These are phyloP conservation scores for Trypanosoma melophagium DNA, from an alignment of 208 protist genomes.

Conservation along the genomic window DNA sequence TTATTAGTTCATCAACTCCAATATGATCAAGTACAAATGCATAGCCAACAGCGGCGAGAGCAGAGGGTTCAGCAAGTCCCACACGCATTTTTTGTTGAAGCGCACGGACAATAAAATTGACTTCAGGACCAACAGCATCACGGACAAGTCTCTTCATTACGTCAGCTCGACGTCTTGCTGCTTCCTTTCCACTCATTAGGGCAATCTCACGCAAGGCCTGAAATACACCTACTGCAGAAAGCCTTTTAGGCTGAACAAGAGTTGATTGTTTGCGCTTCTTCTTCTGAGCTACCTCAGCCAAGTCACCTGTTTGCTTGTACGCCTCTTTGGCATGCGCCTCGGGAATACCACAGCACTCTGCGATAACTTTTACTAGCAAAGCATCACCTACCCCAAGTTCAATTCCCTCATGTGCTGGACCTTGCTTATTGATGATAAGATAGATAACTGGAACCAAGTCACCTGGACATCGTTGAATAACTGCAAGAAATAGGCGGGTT, in stretches of 20 bases:
- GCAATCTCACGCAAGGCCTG: constrained; percentile 90
- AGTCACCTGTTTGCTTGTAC: constrained; percentile 91
- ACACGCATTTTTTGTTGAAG: constrained; percentile 98
- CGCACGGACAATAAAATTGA: constrained; percentile 95
- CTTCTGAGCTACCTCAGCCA: constrained; percentile 94
- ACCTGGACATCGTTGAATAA: constrained; percentile 80
- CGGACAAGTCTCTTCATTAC: constrained; percentile 94
- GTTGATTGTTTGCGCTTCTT: constrained; percentile 85
- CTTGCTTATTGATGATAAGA: constrained; percentile 95
- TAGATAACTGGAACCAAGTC: constrained; percentile 93
- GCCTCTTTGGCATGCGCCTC: constrained; percentile 81
- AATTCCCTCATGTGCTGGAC: constrained; percentile 94
- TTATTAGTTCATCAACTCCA: constrained; percentile 29
- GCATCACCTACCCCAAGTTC: constrained; percentile 98
- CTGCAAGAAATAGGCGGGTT: constrained; percentile 77
- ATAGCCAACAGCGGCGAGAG: constrained; percentile 93
- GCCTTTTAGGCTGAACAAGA: constrained; percentile 87
- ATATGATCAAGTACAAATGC: constrained; percentile 88
- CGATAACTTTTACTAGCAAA: constrained; percentile 94
- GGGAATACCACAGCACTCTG: constrained; percentile 93
- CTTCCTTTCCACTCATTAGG: constrained; percentile 84
- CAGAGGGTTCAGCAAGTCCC: constrained; percentile 95
- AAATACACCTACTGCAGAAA: constrained; percentile 93
- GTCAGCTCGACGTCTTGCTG: constrained; percentile 88
- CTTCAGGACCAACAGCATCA: constrained; percentile 88